Percentiles rank a stretch among this genome's conserved stretches.
These are phyloP conservation scores for Ustilago lituana DNA, from an alignment of 1,284 basidiomycete genomes.

Conservation along the genomic window DNA sequence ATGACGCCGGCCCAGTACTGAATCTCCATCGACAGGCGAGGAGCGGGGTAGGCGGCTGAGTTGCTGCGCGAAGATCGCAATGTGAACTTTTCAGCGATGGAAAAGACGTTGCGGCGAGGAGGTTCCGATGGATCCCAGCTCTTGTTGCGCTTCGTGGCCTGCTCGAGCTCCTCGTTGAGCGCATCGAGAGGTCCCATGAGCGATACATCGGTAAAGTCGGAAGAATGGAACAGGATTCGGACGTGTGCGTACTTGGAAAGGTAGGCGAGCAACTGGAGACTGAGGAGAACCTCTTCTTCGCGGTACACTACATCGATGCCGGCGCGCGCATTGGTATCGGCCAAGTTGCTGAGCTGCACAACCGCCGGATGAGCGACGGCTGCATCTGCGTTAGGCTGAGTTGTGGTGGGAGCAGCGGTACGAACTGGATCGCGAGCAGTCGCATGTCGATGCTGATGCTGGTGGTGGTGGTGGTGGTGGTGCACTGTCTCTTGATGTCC, in stretches of 20 bases:
- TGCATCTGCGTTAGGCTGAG: slow-evolving; percentile 19
- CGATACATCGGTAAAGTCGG: slow-evolving; percentile 50
- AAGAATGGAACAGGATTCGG: slow-evolving; percentile 86
- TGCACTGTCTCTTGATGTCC: slow-evolving; percentile 7
- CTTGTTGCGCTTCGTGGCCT: slow-evolving; percentile 37
- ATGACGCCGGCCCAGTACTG: slow-evolving; percentile 99
- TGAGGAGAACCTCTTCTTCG: slow-evolving; percentile 92
- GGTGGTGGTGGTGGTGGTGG: slow-evolving; percentile 11
- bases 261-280: slow-evolving; percentile 92
- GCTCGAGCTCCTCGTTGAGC: slow-evolving; percentile 44
- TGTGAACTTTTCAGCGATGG: slow-evolving; percentile 93
- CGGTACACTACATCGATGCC: slow-evolving; percentile 72
- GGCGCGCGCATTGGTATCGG: slow-evolving; percentile 28
- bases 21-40: slow-evolving; percentile 85
- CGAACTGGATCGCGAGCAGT: slow-evolving; percentile 19
- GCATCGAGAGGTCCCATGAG: slow-evolving; percentile 54
- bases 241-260: slow-evolving; percentile 98
- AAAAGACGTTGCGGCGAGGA: slow-evolving; percentile 75
- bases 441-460: slow-evolving; percentile 9
- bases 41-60: slow-evolving; percentile 61
- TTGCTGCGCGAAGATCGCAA: slow-evolving; percentile 82
- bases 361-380: slow-evolving; percentile 31
- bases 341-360: slow-evolving; percentile 37
- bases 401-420: slow-evolving; percentile 5
- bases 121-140: slow-evolving; percentile 60